These are phyloP conservation scores for Corinectria fuckeliana DNA, from an alignment of 2,329 filamentous ascomycete species.

Conservation along the genomic window DNA sequence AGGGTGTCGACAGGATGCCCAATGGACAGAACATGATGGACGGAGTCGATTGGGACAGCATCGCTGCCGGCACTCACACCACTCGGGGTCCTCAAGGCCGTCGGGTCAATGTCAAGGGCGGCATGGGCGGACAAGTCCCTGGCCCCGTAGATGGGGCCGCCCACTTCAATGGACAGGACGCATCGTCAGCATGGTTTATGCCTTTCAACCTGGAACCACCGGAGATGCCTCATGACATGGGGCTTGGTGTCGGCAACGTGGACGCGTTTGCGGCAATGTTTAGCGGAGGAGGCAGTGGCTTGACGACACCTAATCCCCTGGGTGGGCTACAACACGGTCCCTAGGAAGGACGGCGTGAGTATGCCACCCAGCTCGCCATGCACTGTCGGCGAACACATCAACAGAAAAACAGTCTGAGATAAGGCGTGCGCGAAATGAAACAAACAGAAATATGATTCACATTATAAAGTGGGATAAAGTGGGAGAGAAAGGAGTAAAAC, in stretches of 20 bases:
- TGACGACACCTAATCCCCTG: constrained; percentile 46
- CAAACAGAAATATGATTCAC: not conserved
- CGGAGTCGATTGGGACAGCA: constrained; percentile 52
- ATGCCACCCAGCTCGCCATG: constrained; percentile 9
- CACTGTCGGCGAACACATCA: not conserved
- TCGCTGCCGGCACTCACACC: constrained; percentile 43
- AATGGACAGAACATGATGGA: constrained; percentile 50
- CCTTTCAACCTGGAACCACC: constrained; percentile 90
- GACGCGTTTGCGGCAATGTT: constrained; percentile 60
- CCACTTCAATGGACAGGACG: constrained; percentile 48
- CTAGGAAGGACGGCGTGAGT: constrained; percentile 30
- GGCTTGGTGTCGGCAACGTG: constrained; percentile 49
- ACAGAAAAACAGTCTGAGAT: not conserved
- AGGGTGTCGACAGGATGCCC: constrained; percentile 47
- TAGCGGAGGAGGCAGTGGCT: constrained; percentile 45
- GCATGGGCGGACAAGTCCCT: constrained; percentile 39
- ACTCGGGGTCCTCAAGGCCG: constrained; percentile 36
- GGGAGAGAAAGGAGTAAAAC: not conserved
- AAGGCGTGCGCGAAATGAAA: not conserved
- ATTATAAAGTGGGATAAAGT: constrained; percentile 2
- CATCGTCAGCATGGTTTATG: constrained; percentile 83
- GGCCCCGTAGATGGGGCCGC: constrained; percentile 29
- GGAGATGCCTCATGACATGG: constrained; percentile 59
- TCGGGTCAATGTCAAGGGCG: constrained; percentile 38
- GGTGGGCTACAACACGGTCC: constrained; percentile 43